Conservation (phyloP, 2,329 filamentous ascomycete genomes). For the Arthroderma sp. region DNA sequence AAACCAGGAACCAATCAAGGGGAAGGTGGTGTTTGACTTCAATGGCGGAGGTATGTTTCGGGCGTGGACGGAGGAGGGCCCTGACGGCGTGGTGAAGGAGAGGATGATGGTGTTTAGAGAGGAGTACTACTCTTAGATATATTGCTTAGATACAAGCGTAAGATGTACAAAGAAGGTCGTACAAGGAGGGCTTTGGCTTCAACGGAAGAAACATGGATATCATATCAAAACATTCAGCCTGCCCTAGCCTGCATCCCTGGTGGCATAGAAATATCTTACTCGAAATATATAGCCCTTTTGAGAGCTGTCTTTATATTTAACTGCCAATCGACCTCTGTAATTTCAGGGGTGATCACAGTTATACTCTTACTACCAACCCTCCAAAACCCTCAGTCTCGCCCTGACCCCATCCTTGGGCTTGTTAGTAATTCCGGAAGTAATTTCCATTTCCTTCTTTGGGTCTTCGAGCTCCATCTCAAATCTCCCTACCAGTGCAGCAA, state of each 20-base stretch:
- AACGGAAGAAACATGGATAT: not conserved
- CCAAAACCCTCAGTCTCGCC: constrained; percentile 54
- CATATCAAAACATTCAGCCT: not conserved
- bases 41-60: constrained; percentile 85
- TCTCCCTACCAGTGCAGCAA: constrained; percentile 63
- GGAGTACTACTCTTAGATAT: constrained; percentile 20
- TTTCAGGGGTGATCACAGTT: no score
- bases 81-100: constrained; percentile 24
- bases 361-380: constrained; percentile 45
- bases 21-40: constrained; percentile 58
- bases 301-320: no score
- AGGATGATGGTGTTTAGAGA: constrained; percentile 36
- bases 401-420: constrained; percentile 61
- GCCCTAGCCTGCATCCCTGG: not conserved
- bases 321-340: no score
- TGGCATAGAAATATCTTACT: not conserved
- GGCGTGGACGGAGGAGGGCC: constrained; percentile 48
- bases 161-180: no score
- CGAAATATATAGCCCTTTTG: not conserved
- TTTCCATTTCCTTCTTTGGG: constrained; percentile 46
- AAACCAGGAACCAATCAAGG: constrained; percentile 17
- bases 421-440: constrained; percentile 59
- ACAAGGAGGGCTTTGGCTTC: no score
- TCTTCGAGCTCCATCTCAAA: constrained; percentile 59
- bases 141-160: not conserved